Conservation (phyloP, 805 yeast genomes). For the Clavispora asparagi region DNA sequence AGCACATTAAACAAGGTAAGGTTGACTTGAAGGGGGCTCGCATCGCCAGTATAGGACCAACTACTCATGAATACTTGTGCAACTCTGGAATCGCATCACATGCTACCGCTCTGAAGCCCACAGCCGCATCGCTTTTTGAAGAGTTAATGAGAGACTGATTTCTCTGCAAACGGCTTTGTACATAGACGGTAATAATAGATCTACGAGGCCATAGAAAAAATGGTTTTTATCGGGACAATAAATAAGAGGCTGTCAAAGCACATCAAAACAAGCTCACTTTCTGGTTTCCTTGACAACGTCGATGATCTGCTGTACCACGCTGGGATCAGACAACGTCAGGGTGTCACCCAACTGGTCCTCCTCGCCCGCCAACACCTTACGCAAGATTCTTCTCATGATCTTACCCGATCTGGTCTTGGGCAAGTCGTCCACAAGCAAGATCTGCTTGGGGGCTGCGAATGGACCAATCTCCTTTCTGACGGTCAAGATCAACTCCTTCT, state of each 20-base stretch:
- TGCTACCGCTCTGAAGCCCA: conserved; percentile 69
- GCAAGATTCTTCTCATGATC: conserved; percentile 95
- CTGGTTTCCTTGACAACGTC: conserved; percentile 48
- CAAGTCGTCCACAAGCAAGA: conserved; percentile 79
- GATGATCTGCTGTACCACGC: conserved; percentile 73
- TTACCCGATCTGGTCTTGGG: conserved; percentile 99
- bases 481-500: conserved; percentile 74
- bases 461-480: conserved; percentile 92
- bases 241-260: not conserved
- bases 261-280: conserved; percentile 5
- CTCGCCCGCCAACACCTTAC: conserved; percentile 90
- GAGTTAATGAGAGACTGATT: conserved; percentile 11
- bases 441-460: conserved; percentile 92
- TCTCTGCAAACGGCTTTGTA: conserved; percentile 1
- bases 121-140: conserved; percentile 51
- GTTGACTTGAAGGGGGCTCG: conserved; percentile 20
- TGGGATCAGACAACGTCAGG: conserved; percentile 84
- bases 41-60: conserved; percentile 89
- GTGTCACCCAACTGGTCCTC: conserved; percentile 90
- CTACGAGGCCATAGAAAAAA: not conserved
- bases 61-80: conserved; percentile 63
- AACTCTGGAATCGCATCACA: conserved; percentile 51
- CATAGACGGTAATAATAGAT: conserved; percentile 1
- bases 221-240: not conserved
- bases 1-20: conserved; percentile 20